phyloP scores from a whole-genome alignment of 2,329 filamentous ascomycete genomes.

The Penicillium sp. region DNA sequence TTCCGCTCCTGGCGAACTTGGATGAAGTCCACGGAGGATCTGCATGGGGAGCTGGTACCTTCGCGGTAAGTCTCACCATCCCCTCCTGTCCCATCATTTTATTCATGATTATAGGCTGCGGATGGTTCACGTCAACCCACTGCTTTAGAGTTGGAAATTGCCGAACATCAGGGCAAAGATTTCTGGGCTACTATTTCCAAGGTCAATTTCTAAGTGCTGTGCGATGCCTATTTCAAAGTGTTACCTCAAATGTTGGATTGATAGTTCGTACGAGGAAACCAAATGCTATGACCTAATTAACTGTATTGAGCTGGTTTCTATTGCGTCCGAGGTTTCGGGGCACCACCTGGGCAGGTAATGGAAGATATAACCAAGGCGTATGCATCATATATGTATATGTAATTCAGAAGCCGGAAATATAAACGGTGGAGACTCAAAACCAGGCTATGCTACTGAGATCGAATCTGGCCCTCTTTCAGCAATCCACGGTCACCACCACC shows the following conservation, averaged over 20 bases:
- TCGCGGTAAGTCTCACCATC: slow-evolving; percentile 57
- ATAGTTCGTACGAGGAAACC: no score
- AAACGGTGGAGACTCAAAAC: not conserved
- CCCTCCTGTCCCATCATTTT: not conserved
- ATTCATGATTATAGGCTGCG: slow-evolving; percentile 42
- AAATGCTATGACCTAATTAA: no score
- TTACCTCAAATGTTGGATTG: no score
- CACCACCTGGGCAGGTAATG: not conserved
- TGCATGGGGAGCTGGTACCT: slow-evolving; percentile 93
- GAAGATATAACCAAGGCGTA: not conserved
- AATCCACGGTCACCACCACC: slow-evolving; percentile 50
- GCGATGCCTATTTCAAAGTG: no score
- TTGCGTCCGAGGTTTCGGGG: no score
- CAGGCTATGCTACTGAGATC: slow-evolving; percentile 4
- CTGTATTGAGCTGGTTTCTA: no score
- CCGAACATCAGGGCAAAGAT: slow-evolving; percentile 75
- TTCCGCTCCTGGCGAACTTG: slow-evolving; percentile 69
- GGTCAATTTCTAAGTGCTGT: slow-evolving; percentile 53
- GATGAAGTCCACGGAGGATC: slow-evolving; percentile 80
- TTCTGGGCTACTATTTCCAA: slow-evolving; percentile 80
- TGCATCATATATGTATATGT: not conserved
- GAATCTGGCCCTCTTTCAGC: slow-evolving; percentile 34
- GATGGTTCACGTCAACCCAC: slow-evolving; percentile 85
- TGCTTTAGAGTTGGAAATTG: slow-evolving; percentile 73
- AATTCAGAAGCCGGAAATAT: not conserved